Percentiles rank a stretch among this genome's conserved stretches.
These are phyloP conservation scores for Phytophthora pluvialis DNA, from an alignment of 352 stramenopile species.

Conservation along the genomic window DNA sequence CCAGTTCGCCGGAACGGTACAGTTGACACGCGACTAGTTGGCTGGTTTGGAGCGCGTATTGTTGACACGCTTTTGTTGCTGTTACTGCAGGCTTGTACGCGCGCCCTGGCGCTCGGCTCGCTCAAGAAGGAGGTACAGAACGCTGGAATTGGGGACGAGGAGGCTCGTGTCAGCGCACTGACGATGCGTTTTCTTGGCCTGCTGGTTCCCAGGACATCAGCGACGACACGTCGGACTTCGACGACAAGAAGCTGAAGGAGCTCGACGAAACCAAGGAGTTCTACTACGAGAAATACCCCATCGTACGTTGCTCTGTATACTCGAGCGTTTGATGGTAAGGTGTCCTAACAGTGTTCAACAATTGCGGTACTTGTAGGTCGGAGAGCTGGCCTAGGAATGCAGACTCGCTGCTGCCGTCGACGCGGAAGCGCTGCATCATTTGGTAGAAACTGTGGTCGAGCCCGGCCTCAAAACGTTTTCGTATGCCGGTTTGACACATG, in stretches of 20 bases:
- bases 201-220: constrained; percentile 58
- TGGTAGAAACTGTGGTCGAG: constrained; percentile 14
- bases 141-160: background rate
- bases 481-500: constrained; percentile 15
- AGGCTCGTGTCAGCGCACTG: background rate
- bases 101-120: constrained; percentile 70
- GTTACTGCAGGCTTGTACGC: constrained; percentile 69
- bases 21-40: constrained; percentile 3
- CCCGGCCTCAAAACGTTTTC: background rate
- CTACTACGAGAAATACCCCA: constrained; percentile 88
- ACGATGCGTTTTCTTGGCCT: constrained; percentile 3
- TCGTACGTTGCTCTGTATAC: constrained; percentile 51
- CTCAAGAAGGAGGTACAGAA: constrained; percentile 66
- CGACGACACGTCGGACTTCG: constrained; percentile 75
- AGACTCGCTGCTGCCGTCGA: constrained; percentile 10
- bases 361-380: constrained; percentile 41
- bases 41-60: constrained; percentile 7
- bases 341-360: constrained; percentile 2
- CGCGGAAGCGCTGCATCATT: constrained; percentile 5
- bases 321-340: background rate
- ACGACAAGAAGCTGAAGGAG: constrained; percentile 63
- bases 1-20: constrained; percentile 75
- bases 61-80: background rate
- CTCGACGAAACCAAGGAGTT: constrained; percentile 75
- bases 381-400: constrained; percentile 44